Evolutionary conservation across 805 yeast species (phyloP).

Genomic region (Ascoidea rubescens): DNA sequence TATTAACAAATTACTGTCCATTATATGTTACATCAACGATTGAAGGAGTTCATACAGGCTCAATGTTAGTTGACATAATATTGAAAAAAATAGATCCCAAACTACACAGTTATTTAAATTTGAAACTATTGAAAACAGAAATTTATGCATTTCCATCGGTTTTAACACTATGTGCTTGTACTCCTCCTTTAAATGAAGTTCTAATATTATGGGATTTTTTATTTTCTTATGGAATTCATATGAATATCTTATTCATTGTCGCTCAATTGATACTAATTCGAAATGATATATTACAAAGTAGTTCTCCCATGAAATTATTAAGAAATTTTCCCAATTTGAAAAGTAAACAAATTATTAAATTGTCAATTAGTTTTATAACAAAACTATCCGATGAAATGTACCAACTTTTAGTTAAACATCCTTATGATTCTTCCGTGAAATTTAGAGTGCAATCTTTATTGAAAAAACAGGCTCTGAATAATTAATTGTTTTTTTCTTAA

Average conservation of each 20-base stretch:
- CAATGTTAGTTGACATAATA: conserved; percentile 56
- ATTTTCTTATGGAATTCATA: conserved; percentile 82
- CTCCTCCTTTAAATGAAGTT: conserved; percentile 70
- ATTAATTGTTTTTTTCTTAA: too few species aligned
- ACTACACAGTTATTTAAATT: conserved; percentile 40
- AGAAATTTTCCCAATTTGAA: conserved; percentile 61
- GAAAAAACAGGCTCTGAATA: background rate
- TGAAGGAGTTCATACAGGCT: conserved; percentile 72
- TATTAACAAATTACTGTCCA: conserved; percentile 57
- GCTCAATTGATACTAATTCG: conserved; percentile 70
- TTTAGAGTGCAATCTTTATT: background rate
- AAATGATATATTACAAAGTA: conserved; percentile 39
- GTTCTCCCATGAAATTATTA: conserved; percentile 56
- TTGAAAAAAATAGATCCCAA: conserved; percentile 62
- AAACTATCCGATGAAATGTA: conserved; percentile 56
- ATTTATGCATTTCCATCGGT: conserved; percentile 79
- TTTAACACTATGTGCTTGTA: conserved; percentile 75
- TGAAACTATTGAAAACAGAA: conserved; percentile 63
- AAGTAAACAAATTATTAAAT: conserved; percentile 60
- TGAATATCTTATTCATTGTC: conserved; percentile 72
- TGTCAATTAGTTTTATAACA: conserved; percentile 70
- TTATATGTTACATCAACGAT: conserved; percentile 64
- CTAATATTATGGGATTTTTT: conserved; percentile 79
- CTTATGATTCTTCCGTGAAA: conserved; percentile 7
- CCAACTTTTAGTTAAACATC: conserved; percentile 7